Evolutionary conservation across 2,329 filamentous ascomycete genomes (phyloP).

Genomic region (Colletotrichum graminicola): DNA sequence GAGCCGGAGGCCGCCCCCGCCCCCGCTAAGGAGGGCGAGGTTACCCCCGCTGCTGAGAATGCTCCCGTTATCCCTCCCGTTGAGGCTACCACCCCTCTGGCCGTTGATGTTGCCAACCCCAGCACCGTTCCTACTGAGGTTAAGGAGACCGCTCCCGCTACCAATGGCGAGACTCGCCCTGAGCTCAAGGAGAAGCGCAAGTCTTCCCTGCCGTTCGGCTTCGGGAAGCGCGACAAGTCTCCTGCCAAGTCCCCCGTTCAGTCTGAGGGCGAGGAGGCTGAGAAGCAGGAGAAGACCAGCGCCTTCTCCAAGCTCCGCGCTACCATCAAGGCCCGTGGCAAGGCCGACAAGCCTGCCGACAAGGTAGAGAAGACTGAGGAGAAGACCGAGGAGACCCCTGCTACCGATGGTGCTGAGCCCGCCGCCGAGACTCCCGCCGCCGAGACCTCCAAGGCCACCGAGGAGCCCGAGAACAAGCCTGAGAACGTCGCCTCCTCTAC

Average conservation of each 20-base stretch:
- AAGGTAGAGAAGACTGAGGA: constrained; percentile 46
- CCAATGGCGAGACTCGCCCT: constrained; percentile 69
- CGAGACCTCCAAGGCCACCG: constrained; percentile 49
- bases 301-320: constrained; percentile 72
- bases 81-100: constrained; percentile 68
- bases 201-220: constrained; percentile 81
- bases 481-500: constrained; percentile 56
- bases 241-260: constrained; percentile 64
- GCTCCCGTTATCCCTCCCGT: constrained; percentile 72
- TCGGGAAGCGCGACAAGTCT: constrained; percentile 68
- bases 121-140: constrained; percentile 62
- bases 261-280: constrained; percentile 70
- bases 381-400: constrained; percentile 47
- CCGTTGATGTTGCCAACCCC: constrained; percentile 65
- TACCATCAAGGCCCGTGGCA: constrained; percentile 64
- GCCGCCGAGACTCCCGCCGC: constrained; percentile 45
- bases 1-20: constrained; percentile 59
- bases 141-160: constrained; percentile 56
- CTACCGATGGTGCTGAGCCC: constrained; percentile 48
- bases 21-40: constrained; percentile 58
- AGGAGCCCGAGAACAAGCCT: constrained; percentile 58
- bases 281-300: constrained; percentile 66
- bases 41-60: constrained; percentile 58
- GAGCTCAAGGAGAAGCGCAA: constrained; percentile 84
- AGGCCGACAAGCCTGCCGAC: constrained; percentile 55